phyloP scores from a whole-genome alignment of 1,284 basidiomycete genomes.

The Ganoderma lucidum region DNA sequence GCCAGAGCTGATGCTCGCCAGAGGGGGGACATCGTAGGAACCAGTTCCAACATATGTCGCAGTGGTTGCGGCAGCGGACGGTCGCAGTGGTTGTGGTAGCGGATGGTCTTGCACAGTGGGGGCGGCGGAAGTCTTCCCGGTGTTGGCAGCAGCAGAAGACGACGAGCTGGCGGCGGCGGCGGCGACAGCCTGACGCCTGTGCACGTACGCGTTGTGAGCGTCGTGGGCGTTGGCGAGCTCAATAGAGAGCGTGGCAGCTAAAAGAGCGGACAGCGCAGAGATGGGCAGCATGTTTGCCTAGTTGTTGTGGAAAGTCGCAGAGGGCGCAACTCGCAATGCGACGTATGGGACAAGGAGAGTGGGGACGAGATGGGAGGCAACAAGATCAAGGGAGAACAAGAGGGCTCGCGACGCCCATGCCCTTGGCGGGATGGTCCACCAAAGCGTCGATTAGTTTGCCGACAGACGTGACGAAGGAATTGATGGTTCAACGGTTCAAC shows the following conservation, averaged over 20 bases:
- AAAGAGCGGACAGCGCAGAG: slow-evolving; percentile 36
- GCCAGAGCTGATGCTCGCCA: slow-evolving; percentile 71
- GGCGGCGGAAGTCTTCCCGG: slow-evolving; percentile 1
- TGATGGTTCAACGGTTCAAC: background rate
- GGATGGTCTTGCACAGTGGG: background rate
- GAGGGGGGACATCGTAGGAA: slow-evolving; percentile 49
- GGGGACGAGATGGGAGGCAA: slow-evolving; percentile 18
- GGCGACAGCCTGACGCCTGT: slow-evolving; percentile 23
- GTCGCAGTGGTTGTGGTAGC: background rate
- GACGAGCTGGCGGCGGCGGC: background rate
- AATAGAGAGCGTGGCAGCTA: slow-evolving; percentile 31
- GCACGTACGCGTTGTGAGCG: slow-evolving; percentile 19
- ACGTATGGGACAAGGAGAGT: slow-evolving; percentile 11
- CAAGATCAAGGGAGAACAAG: slow-evolving; percentile 9
- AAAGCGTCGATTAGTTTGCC: slow-evolving; percentile 7
- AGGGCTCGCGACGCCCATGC: slow-evolving; percentile 6
- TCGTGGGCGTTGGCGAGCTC: slow-evolving; percentile 31
- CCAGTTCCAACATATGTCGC: slow-evolving; percentile 20
- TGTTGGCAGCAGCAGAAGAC: slow-evolving; percentile 9
- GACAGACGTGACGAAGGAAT: background rate
- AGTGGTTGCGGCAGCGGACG: background rate
- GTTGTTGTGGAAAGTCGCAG: slow-evolving; percentile 25
- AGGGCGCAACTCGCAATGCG: slow-evolving; percentile 34
- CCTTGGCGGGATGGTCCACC: background rate
- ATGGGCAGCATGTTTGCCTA: slow-evolving; percentile 28